Base-by-base conservation (phyloP, 371 early-diverging fungal species). In the Syncephalastrum contaminatum region DNA sequence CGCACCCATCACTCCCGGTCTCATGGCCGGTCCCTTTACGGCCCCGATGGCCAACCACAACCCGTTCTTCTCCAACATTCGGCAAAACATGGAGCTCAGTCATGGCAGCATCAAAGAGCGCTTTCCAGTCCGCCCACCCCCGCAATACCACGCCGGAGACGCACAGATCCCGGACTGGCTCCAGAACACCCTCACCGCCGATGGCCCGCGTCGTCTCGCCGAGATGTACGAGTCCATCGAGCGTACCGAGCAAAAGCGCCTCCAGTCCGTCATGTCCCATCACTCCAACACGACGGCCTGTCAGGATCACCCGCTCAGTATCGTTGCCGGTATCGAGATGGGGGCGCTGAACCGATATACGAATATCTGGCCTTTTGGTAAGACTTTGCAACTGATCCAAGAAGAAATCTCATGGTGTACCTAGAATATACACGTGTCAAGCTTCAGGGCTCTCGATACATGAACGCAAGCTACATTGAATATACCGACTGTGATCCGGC, bases 321-420 rank as follows among this genome's bases (percentile, higher is more conserved):
- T 88, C 45, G 77, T 85, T 22, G 82, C 83, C 13, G 84, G 81
- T 15, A 71, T 85, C 42, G 88, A 88, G 66, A 82, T 82, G 67
- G 88, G 85, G 10, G 69, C 80, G 19, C 68, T 82, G 62, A 88
- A 89, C 64, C 73, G 93, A 22, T 94, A 94, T 69, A 79, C 76
- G 50, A 90, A 92, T 61, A 86, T 91, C 25, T 82, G 92, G 80
- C 86, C 90, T 4, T 92, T 77, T 62, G 77, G 89, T 86, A 63
- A 59, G 45, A 15, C 36, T 0, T 30, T 6, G 36, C 36, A 30
- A 2, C 0, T 2, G 2, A 30, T 30, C 8, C 2, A 30, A 30
- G 10, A 30, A 12, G 36, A 30, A 30, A 30, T 6, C 30, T 27
- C 12, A 15, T 45, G 27, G 36, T 36, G 30, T 43, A 43, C 10